Evolutionary conservation across 2,329 filamentous ascomycete species (phyloP).

Genomic region (Cladosporium cucumerinum): DNA sequence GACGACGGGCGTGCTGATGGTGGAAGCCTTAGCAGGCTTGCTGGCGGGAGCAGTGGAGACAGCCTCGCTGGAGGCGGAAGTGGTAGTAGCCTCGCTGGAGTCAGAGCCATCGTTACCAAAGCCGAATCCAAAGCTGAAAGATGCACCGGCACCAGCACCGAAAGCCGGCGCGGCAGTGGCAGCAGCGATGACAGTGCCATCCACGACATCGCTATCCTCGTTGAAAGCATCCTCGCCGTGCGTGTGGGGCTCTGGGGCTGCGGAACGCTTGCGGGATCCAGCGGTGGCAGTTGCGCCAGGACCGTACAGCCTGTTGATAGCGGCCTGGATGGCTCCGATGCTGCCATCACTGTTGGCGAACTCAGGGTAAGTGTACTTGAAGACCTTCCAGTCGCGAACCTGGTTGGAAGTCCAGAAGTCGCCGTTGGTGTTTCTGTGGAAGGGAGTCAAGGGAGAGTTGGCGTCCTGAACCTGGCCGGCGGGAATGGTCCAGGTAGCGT

Average conservation of each 20-base stretch:
- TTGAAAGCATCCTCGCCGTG: neutral
- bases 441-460: slow-evolving; percentile 50
- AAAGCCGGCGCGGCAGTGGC: neutral
- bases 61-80: neutral
- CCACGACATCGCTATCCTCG: slow-evolving; percentile 6
- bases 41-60: neutral
- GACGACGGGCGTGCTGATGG: neutral
- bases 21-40: neutral
- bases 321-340: slow-evolving; percentile 42
- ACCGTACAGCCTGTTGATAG: slow-evolving; percentile 57
- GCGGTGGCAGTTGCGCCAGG: slow-evolving; percentile 32
- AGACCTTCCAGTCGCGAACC: slow-evolving; percentile 53
- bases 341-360: slow-evolving; percentile 45
- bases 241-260: slow-evolving; percentile 13
- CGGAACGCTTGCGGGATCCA: slow-evolving; percentile 29
- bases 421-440: slow-evolving; percentile 56
- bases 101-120: neutral
- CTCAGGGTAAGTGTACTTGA: slow-evolving; percentile 75
- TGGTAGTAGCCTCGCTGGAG: neutral
- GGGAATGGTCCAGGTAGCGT: slow-evolving; percentile 21
- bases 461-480: slow-evolving; percentile 17
- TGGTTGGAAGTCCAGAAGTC: slow-evolving; percentile 67
- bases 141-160: neutral
- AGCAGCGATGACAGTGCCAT: neutral
- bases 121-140: slow-evolving; percentile 1